phyloP scores from a whole-genome alignment of 1,284 basidiomycete genomes.

The Ustilago nuda region DNA sequence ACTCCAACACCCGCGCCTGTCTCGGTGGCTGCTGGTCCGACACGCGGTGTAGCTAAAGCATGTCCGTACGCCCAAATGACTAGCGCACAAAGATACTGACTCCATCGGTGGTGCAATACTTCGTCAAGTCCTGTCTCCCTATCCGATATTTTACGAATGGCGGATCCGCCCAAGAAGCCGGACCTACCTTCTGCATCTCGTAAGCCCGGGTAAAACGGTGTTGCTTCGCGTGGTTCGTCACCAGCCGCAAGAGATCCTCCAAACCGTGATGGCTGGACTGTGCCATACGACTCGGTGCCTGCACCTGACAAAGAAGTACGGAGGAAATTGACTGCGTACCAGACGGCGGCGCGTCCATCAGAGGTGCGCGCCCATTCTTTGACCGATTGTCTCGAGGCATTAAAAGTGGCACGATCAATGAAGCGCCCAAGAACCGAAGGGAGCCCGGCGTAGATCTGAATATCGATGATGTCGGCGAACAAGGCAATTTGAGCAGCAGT shows the following conservation, averaged over 20 bases:
- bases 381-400: slow-evolving; percentile 42
- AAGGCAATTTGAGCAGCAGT: slow-evolving; percentile 54
- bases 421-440: slow-evolving; percentile 58
- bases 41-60: slow-evolving; percentile 42
- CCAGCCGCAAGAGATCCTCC: slow-evolving; percentile 1
- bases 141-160: slow-evolving; percentile 26
- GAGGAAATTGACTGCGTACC: slow-evolving; percentile 54
- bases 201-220: slow-evolving; percentile 11
- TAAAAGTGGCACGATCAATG: slow-evolving; percentile 57
- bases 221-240: slow-evolving; percentile 20
- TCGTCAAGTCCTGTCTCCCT: slow-evolving; percentile 47
- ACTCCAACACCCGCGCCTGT: neutral
- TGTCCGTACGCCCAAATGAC: slow-evolving; percentile 59
- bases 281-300: slow-evolving; percentile 44
- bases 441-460: slow-evolving; percentile 58
- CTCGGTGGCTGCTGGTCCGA: slow-evolving; percentile 13
- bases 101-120: slow-evolving; percentile 55
- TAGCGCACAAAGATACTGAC: slow-evolving; percentile 55
- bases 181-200: slow-evolving; percentile 19
- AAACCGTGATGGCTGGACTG: slow-evolving; percentile 31
- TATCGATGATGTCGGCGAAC: slow-evolving; percentile 56
- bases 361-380: slow-evolving; percentile 55
- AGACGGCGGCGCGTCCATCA: slow-evolving; percentile 50
- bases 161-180: slow-evolving; percentile 4
- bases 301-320: slow-evolving; percentile 40